Evolutionary conservation across 192 early-diverging fungal genomes (phyloP), one percentile per base, ranked within the genome.

Genomic region (Gonapodya sp.): DNA sequence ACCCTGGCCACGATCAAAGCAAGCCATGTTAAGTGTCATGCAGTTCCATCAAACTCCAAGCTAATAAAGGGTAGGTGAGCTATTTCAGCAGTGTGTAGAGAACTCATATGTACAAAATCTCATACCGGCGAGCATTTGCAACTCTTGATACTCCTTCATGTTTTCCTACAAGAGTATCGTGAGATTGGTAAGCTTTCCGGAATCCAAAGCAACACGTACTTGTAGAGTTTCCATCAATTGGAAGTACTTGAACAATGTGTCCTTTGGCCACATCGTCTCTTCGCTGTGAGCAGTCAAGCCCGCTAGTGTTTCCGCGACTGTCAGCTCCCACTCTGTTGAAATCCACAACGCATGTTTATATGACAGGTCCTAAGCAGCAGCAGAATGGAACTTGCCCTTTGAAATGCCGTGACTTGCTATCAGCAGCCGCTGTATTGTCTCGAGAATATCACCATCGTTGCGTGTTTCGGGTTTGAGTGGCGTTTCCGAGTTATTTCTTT

Each of bases 91-190:
- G 0, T 0, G 33, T 2, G 34, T 32, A 46, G 0, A 0, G 18
- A 14, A 0, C 18, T 36, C 37, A 64, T 32, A 79, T 16, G 0
- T 1, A 16, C 78, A 73, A 0, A 37, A 36, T 18, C 18, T 64
- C 81, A 16, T 79, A 85, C 81, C 35, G 0, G 85, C 86, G 78
- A 88, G 33, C 16, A 82, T 78, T 78, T 87, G 84, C 74, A 88
- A 73, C 79, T 88, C 87, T 82, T 87, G 83, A 80, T 87, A 87
- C 79, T 88, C 87, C 35, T 82, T 81, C 83, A 87, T 85, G 72
- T 88, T 88, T 78, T 88, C 87, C 78, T 85, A 73, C 30, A 87
- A 24, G 8, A 64, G 8, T 64, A 64, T 24, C 46, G 24, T 64
- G 8, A 64, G 46, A 8, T 8, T 16, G 24, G 46, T 16, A 64